phyloP scores from a whole-genome alignment of 768 basidiomycete genomes.

The Rhizopogon vesiculosus region DNA sequence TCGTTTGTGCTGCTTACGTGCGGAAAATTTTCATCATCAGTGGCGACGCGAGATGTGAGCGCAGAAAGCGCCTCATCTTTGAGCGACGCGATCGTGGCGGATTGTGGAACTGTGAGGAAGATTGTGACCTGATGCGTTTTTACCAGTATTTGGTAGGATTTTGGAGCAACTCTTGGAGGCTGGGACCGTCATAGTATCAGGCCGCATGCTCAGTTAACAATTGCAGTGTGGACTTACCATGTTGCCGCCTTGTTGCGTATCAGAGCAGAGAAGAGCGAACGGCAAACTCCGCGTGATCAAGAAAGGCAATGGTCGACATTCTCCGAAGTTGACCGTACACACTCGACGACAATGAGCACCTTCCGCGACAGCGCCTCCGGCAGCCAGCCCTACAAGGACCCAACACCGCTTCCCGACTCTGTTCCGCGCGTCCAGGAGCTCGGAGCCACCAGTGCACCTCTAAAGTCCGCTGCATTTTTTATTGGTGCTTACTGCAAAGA shows the following conservation, averaged over 20 bases:
- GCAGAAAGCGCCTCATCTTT: conserved; percentile 64
- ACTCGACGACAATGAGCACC: conserved; percentile 42
- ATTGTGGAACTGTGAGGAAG: conserved; percentile 51
- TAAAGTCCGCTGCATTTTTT: conserved; percentile 97
- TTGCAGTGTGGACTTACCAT: neutral
- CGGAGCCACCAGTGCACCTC: conserved; percentile 84
- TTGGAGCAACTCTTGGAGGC: conserved; percentile 55
- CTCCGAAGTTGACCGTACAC: conserved; percentile 18
- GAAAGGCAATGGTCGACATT: conserved; percentile 8
- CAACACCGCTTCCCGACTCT: conserved; percentile 58
- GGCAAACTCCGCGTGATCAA: conserved; percentile 22
- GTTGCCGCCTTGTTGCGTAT: neutral
- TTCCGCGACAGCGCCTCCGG: conserved; percentile 46
- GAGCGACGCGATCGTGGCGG: conserved; percentile 49
- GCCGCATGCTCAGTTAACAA: neutral
- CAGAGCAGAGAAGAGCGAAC: neutral
- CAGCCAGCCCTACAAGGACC: conserved; percentile 52
- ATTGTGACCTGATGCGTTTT: conserved; percentile 72
- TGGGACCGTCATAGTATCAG: conserved; percentile 11
- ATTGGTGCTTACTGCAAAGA: conserved; percentile 94
- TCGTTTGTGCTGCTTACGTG: conserved; percentile 33
- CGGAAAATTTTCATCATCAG: conserved; percentile 32
- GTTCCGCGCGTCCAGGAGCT: conserved; percentile 84
- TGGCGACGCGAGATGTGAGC: conserved; percentile 42
- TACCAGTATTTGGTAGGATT: conserved; percentile 62